Percentiles rank a stretch among this genome's conserved stretches.
Evolutionary conservation across 148 eudicot species (phyloP).

Genomic region (Amaranthus cruentus): DNA sequence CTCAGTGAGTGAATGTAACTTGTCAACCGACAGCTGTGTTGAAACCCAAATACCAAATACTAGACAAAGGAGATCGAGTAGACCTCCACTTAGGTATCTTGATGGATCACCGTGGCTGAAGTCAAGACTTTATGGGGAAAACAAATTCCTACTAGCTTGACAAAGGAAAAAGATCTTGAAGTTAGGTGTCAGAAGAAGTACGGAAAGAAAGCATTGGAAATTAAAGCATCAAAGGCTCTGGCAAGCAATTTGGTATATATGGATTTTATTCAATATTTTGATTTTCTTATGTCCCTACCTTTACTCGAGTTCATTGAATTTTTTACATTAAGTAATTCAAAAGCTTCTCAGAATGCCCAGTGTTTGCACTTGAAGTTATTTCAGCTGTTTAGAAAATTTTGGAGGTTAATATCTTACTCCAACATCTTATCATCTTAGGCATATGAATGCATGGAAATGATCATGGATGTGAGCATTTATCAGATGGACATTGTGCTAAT

Average conservation of each 20-base stretch:
- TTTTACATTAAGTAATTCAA: no score
- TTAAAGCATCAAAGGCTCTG: constrained; percentile 6
- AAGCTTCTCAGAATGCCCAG: no score
- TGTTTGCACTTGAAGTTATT: no score
- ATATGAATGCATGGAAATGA: no score
- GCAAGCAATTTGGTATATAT: constrained; percentile 19
- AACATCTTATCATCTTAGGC: no score
- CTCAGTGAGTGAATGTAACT: constrained; percentile 25
- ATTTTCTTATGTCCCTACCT: background rate
- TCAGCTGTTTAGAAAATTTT: no score
- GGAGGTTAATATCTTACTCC: no score
- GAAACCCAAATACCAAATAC: constrained; percentile 24
- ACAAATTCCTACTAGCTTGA: constrained; percentile 25
- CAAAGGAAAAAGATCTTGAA: constrained; percentile 27
- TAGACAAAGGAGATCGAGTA: constrained; percentile 44
- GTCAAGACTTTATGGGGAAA: constrained; percentile 23
- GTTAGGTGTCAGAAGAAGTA: constrained; percentile 27
- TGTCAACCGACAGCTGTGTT: constrained; percentile 18
- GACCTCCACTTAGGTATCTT: constrained; percentile 45
- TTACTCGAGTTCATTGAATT: no score
- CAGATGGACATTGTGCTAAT: no score
- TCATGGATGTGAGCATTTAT: no score
- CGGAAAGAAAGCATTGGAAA: constrained; percentile 19
- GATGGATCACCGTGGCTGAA: constrained; percentile 33
- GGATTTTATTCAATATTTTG: background rate